Conservation (phyloP, 768 basidiomycete species). For the Trametes gibbosa region DNA sequence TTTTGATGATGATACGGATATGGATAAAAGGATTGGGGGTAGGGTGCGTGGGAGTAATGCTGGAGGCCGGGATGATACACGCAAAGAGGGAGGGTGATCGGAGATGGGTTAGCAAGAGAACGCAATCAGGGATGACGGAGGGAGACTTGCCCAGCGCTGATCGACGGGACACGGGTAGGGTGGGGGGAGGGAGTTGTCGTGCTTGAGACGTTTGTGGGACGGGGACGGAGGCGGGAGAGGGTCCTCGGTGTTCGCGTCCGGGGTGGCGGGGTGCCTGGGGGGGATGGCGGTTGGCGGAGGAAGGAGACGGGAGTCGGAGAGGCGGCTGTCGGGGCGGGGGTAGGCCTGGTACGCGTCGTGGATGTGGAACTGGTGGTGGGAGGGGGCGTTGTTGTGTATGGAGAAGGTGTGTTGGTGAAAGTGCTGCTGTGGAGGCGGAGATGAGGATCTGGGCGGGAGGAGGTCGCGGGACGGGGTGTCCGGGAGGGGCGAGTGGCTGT, state of each 20-base stretch:
- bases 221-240: slow-evolving; percentile 11
- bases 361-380: not conserved
- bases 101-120: slow-evolving; percentile 17
- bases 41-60: slow-evolving; percentile 20
- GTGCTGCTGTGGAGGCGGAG: slow-evolving; percentile 4
- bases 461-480: slow-evolving; percentile 12
- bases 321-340: slow-evolving; percentile 13
- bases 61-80: slow-evolving; percentile 2
- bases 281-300: slow-evolving; percentile 1
- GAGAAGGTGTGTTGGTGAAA: not conserved
- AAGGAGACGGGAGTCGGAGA: slow-evolving; percentile 15
- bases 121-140: slow-evolving; percentile 13
- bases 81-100: slow-evolving; percentile 7
- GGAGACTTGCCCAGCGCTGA: slow-evolving; percentile 22
- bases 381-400: not conserved
- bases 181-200: slow-evolving; percentile 11
- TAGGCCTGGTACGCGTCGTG: slow-evolving; percentile 4
- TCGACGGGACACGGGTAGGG: slow-evolving; percentile 17
- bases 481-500: slow-evolving; percentile 15
- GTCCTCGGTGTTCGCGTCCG: not conserved
- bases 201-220: slow-evolving; percentile 16
- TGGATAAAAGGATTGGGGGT: slow-evolving; percentile 21
- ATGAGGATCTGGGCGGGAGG: slow-evolving; percentile 11
- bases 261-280: not conserved
- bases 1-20: slow-evolving; percentile 24